These are phyloP conservation scores for Zalerion maritima DNA, from an alignment of 495 filamentous ascomycete species.

Conservation along the genomic window DNA sequence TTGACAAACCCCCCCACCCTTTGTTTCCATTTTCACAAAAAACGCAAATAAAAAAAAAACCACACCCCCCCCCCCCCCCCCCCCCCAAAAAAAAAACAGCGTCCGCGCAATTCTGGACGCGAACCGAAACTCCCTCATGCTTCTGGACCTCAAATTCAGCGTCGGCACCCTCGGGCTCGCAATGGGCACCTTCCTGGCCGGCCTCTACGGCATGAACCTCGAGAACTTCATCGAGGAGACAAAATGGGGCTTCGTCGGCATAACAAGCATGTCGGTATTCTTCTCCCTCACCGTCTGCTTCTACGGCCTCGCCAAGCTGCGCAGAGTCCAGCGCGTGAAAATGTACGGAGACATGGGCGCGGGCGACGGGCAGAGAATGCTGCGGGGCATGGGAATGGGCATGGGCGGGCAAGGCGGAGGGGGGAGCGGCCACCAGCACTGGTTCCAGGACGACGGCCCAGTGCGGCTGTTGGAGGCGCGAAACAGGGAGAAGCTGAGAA, in stretches of 20 bases:
- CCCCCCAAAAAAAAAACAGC: slow-evolving; percentile 23
- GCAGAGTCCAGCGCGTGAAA: slow-evolving; percentile 75
- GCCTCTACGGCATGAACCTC: slow-evolving; percentile 98
- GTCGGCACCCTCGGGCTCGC: slow-evolving; percentile 86
- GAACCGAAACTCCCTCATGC: slow-evolving; percentile 97
- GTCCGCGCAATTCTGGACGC: slow-evolving; percentile 95
- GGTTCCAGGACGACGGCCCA: slow-evolving; percentile 28
- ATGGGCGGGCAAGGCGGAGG: slow-evolving; percentile 10
- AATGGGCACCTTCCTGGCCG: slow-evolving; percentile 84
- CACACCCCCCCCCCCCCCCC: too few species aligned
- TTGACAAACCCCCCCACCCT: background rate
- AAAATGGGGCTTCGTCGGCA: slow-evolving; percentile 68
- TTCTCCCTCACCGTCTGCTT: slow-evolving; percentile 62
- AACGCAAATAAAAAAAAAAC: too few species aligned
- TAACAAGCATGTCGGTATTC: slow-evolving; percentile 53
- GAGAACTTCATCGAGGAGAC: slow-evolving; percentile 98
- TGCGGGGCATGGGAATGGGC: too few species aligned
- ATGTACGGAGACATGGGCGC: slow-evolving; percentile 59
- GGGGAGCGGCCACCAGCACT: slow-evolving; percentile 19
- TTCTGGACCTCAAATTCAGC: slow-evolving; percentile 91
- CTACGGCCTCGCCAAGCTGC: slow-evolving; percentile 68
- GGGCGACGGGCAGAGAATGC: too few species aligned
- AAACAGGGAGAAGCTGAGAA: slow-evolving; percentile 30
- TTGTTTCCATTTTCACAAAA: slow-evolving; percentile 9
- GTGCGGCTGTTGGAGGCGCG: slow-evolving; percentile 26